Evolutionary conservation across 345 rosid genomes (phyloP).

Genomic region (Eucalyptus grandis): DNA sequence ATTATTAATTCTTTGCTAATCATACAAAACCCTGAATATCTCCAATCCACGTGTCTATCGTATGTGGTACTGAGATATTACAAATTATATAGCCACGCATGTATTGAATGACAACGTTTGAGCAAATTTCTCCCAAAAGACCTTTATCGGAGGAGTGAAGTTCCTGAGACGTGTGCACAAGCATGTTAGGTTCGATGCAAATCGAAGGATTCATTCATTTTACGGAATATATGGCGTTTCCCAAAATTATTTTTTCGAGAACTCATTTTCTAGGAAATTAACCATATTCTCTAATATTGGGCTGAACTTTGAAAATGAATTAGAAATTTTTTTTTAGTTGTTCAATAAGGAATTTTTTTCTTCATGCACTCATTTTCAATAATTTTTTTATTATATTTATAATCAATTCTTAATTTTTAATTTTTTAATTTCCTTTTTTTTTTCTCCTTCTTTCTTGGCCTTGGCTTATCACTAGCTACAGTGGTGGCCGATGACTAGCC

Average conservation of each 20-base stretch:
- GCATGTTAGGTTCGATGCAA: fast-evolving
- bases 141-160: not conserved
- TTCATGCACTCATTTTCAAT: too few species aligned
- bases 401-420: too few species aligned
- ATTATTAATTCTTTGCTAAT: not conserved
- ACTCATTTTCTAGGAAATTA: fast-evolving
- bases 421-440: fast-evolving
- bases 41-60: fast-evolving
- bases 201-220: not conserved
- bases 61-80: fast-evolving
- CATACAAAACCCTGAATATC: fast-evolving
- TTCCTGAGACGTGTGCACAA: fast-evolving
- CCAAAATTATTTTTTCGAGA: fast-evolving
- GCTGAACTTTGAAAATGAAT: too few species aligned
- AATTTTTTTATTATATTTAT: too few species aligned
- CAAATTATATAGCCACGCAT: not conserved
- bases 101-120: not conserved
- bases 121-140: not conserved
- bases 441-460: too few species aligned
- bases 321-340: fast-evolving
- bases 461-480: fast-evolving
- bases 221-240: fast-evolving
- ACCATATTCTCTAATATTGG: fast-evolving
- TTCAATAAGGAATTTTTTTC: fast-evolving
- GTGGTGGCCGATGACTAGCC: fast-evolving